Conservation (phyloP, 495 filamentous ascomycete genomes). For the Rhypophila decipiens region DNA sequence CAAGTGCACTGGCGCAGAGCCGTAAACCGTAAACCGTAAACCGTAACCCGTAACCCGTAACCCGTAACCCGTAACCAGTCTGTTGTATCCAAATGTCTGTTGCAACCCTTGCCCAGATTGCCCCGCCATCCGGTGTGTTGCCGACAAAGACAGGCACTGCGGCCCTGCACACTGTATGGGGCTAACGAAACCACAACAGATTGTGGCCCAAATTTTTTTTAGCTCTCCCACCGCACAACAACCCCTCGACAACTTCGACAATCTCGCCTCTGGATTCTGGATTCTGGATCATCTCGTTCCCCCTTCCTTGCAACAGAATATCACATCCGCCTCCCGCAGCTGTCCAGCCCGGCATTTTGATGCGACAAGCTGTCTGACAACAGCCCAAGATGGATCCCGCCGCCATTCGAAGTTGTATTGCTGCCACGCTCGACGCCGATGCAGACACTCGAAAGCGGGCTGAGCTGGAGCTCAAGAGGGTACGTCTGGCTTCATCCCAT, state of each 20-base stretch:
- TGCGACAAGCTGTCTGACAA: conserved; percentile 22
- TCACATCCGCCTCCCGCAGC: conserved; percentile 5
- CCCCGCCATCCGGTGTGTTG: conserved; percentile 13
- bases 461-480: conserved; percentile 90
- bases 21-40: too few relatives aligned
- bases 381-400: conserved; percentile 71
- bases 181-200: conserved; percentile 10
- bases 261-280: conserved; percentile 14
- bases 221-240: conserved; percentile 15
- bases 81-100: too few relatives aligned
- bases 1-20: too few relatives aligned
- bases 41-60: too few relatives aligned
- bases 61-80: too few relatives aligned
- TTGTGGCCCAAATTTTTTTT: conserved; percentile 34
- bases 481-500: conserved; percentile 38
- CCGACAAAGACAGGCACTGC: neutral
- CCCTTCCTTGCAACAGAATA: conserved; percentile 11
- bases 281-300: neutral
- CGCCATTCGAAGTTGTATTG: conserved; percentile 78
- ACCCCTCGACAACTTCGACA: conserved; percentile 17
- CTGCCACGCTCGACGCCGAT: conserved; percentile 79
- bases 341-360: conserved; percentile 15
- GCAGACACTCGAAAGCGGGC: conserved; percentile 77
- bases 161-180: neutral
- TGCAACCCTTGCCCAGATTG: too few relatives aligned